phyloP scores from a whole-genome alignment of 306 rosid species.

The Cicer pinnatifidum region DNA sequence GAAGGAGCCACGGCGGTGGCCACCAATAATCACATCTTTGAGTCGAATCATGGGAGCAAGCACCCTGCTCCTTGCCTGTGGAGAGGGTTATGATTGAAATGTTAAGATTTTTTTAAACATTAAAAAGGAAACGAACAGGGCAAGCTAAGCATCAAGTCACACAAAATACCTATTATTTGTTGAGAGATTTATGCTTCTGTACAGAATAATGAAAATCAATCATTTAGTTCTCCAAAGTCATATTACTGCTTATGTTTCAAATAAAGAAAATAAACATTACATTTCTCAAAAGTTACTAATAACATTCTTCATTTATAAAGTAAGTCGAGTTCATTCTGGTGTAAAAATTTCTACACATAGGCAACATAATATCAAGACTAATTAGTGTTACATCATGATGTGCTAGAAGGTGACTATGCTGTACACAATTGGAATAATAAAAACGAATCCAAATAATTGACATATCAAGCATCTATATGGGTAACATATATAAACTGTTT shows the following conservation, averaged over 20 bases:
- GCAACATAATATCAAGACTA: not conserved
- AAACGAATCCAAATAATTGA: slow-evolving; percentile 7
- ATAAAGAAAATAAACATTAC: slow-evolving; percentile 10
- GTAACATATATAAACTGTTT: not conserved
- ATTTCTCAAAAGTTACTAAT: slow-evolving; percentile 5
- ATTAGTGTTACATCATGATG: not conserved
- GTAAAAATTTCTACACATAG: not conserved
- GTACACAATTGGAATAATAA: slow-evolving; percentile 2
- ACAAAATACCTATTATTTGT: slow-evolving; percentile 23
- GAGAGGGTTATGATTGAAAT: not conserved
- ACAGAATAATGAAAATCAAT: slow-evolving; percentile 7
- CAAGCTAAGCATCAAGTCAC: slow-evolving; percentile 11
- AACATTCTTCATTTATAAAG: slow-evolving; percentile 1
- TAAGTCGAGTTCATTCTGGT: slow-evolving; percentile 1
- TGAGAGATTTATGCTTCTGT: slow-evolving; percentile 23
- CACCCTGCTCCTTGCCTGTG: slow-evolving; percentile 67
- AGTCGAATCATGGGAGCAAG: slow-evolving; percentile 77
- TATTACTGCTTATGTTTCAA: not conserved
- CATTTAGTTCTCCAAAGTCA: not conserved
- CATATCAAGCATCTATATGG: not conserved
- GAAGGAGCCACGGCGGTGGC: slow-evolving; percentile 72
- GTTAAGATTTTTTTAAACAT: slow-evolving; percentile 31
- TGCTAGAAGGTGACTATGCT: not conserved
- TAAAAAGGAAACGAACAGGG: not conserved
- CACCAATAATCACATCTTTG: slow-evolving; percentile 80